Base-by-base conservation (phyloP, 805 yeast genomes). In the Yamadazyma olivae region DNA sequence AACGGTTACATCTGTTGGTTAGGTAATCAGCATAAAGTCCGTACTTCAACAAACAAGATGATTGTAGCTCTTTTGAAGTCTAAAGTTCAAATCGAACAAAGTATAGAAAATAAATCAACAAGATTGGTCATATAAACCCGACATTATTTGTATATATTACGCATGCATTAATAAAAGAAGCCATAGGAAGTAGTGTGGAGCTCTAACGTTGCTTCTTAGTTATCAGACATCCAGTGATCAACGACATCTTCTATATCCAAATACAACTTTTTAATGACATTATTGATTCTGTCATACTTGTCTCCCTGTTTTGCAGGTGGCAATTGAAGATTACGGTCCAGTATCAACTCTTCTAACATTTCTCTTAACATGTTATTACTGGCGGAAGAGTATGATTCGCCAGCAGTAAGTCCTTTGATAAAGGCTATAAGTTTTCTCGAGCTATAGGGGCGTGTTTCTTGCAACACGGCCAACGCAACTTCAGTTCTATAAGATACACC, bases 1-100 rank as follows among this genome's bases (percentile, higher is more conserved):
- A 93, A 90, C 54, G 97, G 97, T 1, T 87, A 79, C 51, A 69
- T 90, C 9, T 81, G 74, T 1, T 54, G 51, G 5, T 59, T 79
- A 35, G 95, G 86, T 1, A 47, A 57, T 20, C 60, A 64, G 39
- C 58, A 70, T 31, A 64, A 69, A 1, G 31, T 67, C 1, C 48
- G 61, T 1, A 72, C 81, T 1, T 70, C 70, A 1, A 60, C 70
- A 30, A 82, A 82, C 53, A 50, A 51, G 20, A 60, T 74, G 40
- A 49, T 83, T 27, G 50, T 59, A 17, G 49, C 57, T 6, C 56
- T 83, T 55, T 73, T 81, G 3, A 65, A 65, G 27, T 48, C 54
- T 18, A 67, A 64, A 48, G 41, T 56, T 27, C 42, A 54, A 13
- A 60, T 67, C 10, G 61, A 57, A 17, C 44, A 44, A 32, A 55